Conservation (phyloP, 2,329 filamentous ascomycete species). For the Scedosporium boydii region DNA sequence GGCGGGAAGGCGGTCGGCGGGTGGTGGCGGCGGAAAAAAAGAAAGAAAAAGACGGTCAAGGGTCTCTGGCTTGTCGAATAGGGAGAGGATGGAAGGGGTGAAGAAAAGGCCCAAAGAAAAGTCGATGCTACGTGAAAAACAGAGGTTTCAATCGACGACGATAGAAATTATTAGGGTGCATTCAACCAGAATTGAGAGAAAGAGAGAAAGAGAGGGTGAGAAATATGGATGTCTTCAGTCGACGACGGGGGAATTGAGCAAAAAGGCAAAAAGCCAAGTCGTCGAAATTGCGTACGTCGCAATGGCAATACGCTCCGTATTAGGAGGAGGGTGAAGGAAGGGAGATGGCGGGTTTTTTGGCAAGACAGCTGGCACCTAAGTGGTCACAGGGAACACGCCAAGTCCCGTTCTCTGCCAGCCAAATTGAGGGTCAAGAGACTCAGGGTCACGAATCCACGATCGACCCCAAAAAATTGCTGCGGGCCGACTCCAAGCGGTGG, state of each 20-base stretch:
- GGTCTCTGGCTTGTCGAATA: background rate
- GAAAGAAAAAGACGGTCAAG: slow-evolving; percentile 2
- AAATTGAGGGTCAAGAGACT: background rate
- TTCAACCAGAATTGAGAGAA: background rate
- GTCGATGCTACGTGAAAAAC: background rate
- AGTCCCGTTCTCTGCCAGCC: background rate
- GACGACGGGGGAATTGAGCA: background rate
- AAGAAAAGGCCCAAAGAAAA: background rate
- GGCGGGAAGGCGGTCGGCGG: background rate
- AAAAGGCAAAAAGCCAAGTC: background rate
- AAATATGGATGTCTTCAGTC: background rate
- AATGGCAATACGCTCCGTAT: too few relatives aligned
- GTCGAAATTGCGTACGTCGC: background rate
- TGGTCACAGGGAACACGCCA: background rate
- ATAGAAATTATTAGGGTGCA: background rate
- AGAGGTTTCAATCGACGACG: slow-evolving; percentile 1
- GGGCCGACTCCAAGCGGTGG: background rate
- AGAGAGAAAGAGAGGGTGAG: background rate
- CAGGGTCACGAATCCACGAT: background rate
- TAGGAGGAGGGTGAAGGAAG: background rate
- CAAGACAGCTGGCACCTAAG: background rate
- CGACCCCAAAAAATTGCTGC: background rate
- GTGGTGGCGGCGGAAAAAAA: slow-evolving; percentile 1
- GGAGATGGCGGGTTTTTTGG: background rate
- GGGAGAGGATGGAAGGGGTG: background rate